Evolutionary conservation across 164 flowering plant species (phyloP).

Genomic region (Vitis riparia): DNA sequence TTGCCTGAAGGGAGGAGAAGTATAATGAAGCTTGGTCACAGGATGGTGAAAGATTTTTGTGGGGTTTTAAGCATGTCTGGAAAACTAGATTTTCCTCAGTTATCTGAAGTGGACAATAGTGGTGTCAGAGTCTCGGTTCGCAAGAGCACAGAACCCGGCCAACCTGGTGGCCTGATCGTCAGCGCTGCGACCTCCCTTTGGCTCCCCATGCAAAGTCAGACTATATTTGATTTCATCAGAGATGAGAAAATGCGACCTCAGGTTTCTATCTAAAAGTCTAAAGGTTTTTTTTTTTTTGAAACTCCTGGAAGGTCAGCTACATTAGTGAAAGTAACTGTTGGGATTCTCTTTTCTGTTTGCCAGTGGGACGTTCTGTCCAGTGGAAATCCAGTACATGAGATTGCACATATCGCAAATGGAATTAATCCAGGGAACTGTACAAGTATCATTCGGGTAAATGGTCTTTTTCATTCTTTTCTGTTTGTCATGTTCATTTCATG

Average conservation of each 20-base stretch:
- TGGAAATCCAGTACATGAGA: conserved; percentile 32
- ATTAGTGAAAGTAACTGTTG: no score
- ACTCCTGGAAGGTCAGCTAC: no score
- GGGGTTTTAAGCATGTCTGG: conserved; percentile 25
- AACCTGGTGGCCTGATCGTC: conserved; percentile 28
- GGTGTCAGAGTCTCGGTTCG: conserved; percentile 30
- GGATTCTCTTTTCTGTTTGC: background rate
- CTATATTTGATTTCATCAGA: conserved; percentile 30
- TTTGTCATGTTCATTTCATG: no score
- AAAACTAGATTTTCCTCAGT: conserved; percentile 18
- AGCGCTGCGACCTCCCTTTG: conserved; percentile 36
- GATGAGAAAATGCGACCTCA: conserved; percentile 31
- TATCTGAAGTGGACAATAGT: conserved; percentile 23
- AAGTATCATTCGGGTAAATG: conserved; percentile 25
- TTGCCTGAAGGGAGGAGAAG: conserved; percentile 34
- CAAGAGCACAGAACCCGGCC: conserved; percentile 20
- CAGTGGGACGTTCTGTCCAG: conserved; percentile 47
- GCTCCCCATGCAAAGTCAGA: conserved; percentile 30
- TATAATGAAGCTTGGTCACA: conserved; percentile 39
- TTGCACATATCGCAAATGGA: conserved; percentile 25
- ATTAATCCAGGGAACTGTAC: conserved; percentile 25
- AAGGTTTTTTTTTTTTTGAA: no score
- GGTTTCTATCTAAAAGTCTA: conserved; percentile 12
- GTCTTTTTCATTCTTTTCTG: background rate
- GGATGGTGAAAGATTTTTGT: conserved; percentile 46